Base-by-base conservation (phyloP, 148 eudicot species). In the Vaccinium darrowii region DNA sequence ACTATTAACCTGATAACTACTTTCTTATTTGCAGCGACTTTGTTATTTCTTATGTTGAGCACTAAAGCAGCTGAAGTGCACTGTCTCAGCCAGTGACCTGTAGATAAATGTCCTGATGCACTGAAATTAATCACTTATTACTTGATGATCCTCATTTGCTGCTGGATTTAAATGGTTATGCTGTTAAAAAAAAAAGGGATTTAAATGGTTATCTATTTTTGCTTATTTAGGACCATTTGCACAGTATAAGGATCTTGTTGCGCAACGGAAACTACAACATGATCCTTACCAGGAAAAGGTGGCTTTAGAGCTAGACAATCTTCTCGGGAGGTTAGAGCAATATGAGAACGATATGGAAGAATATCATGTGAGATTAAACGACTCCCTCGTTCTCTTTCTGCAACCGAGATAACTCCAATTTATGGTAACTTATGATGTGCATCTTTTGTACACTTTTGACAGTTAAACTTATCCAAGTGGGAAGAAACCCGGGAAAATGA, bases 231-330 rank as follows among this genome's bases (percentile, higher is more conserved):
- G 97, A 65, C 94, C 94, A 78, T 90, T 91, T 77, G 82, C 90
- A 43, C 93, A 87, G 78, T 96, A 94, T 84, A 91, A 87, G 87
- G 84, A 85, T 86, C 91, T 96, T 82, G 95, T 94, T 72, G 88
- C 90, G 87, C 91, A 93, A 89, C 97, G 95, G 75, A 92, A 93
- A 88, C 88, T 96, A 84, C 92, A 92, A 71, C 88, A 93, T 89
- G 98, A 96, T 90, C 91, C 92, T 84, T 86, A 92, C 87, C 99
- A 96, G 88, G 99, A 93, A 91, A 93, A 89, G 81, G 94, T 96
- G 83, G 97, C 95, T 81, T 39, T 86, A n/a, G 92, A 92, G 90
- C 89, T 96, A 80, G 95, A 93, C 86, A 91, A 93, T 87, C 88
- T 96, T 51, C 82, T 96, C 36, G 90, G 90, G 77, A 94, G 96